phyloP scores from a whole-genome alignment of 2,329 filamentous ascomycete genomes.

The Fusarium subtropicale region DNA sequence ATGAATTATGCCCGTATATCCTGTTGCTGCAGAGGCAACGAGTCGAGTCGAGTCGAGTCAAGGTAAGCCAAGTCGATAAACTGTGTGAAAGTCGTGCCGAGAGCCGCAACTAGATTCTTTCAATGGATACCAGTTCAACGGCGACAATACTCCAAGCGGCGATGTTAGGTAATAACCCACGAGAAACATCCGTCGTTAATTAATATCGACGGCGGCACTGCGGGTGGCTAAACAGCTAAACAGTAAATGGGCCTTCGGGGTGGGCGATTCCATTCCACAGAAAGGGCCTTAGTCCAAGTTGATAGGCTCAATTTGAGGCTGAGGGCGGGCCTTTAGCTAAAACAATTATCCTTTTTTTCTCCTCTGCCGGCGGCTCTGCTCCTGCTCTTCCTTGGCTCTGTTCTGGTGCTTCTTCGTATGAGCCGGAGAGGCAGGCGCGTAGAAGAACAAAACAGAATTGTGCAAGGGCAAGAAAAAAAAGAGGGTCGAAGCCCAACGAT shows the following conservation, averaged over 20 bases:
- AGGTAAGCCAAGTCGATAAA: neutral
- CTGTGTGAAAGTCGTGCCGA: conserved; percentile 17
- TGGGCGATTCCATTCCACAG: conserved; percentile 43
- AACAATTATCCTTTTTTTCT: conserved; percentile 19
- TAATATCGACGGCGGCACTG: conserved; percentile 26
- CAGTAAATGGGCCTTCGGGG: conserved; percentile 22
- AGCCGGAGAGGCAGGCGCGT: neutral
- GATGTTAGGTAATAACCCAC: conserved; percentile 37
- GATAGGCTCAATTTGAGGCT: conserved; percentile 21
- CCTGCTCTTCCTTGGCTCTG: neutral
- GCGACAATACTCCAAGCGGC: conserved; percentile 30
- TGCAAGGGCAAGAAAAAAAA: conserved; percentile 13
- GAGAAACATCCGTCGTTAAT: conserved; percentile 2
- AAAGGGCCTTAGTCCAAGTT: conserved; percentile 15
- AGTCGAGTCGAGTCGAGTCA: neutral
- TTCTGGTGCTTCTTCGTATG: conserved; percentile 2
- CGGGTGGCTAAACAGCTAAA: conserved; percentile 33
- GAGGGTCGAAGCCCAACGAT: conserved; percentile 24
- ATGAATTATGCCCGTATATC: neutral
- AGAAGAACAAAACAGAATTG: neutral
- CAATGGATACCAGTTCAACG: conserved; percentile 18
- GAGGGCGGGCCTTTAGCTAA: conserved; percentile 26
- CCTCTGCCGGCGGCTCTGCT: conserved; percentile 22
- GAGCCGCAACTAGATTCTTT: conserved; percentile 8
- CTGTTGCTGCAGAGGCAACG: neutral